phyloP scores from a whole-genome alignment of 1,284 basidiomycete genomes.

The Cryptococcus amylolentus region DNA sequence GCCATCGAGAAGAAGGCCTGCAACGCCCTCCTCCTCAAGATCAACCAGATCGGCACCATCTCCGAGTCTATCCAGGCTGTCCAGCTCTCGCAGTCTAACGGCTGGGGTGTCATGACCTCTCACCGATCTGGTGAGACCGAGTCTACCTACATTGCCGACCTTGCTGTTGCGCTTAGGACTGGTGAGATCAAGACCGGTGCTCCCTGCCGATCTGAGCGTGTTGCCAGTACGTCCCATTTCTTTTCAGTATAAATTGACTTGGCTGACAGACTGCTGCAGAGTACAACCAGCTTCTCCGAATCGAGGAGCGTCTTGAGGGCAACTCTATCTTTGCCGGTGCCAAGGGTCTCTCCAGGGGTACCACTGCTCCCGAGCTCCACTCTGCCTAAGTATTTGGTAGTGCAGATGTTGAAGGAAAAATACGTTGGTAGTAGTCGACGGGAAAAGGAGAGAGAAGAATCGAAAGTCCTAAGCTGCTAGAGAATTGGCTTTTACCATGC shows the following conservation, averaged over 20 bases:
- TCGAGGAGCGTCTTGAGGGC: slow-evolving; percentile 74
- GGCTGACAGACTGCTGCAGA: slow-evolving; percentile 25
- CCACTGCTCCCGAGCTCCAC: slow-evolving; percentile 64
- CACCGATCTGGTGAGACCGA: slow-evolving; percentile 97
- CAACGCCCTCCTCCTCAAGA: slow-evolving; percentile 97
- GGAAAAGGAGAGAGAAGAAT: background rate
- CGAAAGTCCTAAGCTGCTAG: background rate
- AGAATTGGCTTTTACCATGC: background rate
- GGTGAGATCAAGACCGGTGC: slow-evolving; percentile 97
- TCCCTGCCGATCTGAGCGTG: slow-evolving; percentile 86
- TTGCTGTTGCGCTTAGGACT: slow-evolving; percentile 84
- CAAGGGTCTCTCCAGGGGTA: slow-evolving; percentile 74
- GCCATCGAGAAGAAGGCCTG: slow-evolving; percentile 99
- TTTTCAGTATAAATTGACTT: background rate
- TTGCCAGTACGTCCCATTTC: slow-evolving; percentile 61
- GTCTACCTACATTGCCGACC: slow-evolving; percentile 95
- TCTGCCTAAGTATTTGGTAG: slow-evolving; percentile 15
- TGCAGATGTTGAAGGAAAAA: background rate
- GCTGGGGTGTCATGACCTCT: slow-evolving; percentile 99
- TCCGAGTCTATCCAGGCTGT: slow-evolving; percentile 85
- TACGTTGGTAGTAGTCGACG: no score
- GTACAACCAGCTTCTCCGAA: slow-evolving; percentile 81
- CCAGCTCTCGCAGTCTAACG: slow-evolving; percentile 92
- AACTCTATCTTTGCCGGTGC: slow-evolving; percentile 69
- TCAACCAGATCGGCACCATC: slow-evolving; percentile 99